Percentiles rank a stretch among this genome's conserved stretches.
Evolutionary conservation across 73 alveolate species (phyloP).

Genomic region (Durusdinium trenchii): DNA sequence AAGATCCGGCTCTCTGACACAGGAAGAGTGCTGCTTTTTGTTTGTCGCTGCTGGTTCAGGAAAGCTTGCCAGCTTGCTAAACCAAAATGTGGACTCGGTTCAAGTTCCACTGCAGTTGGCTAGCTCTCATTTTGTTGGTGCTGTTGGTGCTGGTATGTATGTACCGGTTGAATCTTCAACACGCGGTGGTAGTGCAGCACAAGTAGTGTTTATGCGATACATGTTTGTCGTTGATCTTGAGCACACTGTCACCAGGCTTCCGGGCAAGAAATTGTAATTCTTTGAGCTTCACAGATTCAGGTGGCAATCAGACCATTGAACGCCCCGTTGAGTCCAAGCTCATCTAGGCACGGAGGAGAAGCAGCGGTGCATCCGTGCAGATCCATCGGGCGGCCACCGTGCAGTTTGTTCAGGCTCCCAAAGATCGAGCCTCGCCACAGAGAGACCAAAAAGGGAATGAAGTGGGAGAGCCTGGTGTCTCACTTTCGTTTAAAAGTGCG

Average conservation of each 20-base stretch:
- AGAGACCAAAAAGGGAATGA: slow-evolving; percentile 61
- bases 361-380: not conserved
- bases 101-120: too few species aligned
- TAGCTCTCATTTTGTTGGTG: too few species aligned
- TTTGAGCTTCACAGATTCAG: not conserved
- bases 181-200: too few species aligned
- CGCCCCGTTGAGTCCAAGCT: slow-evolving; percentile 60
- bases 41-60: too few species aligned
- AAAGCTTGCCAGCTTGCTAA: too few species aligned
- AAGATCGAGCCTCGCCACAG: slow-evolving; percentile 56
- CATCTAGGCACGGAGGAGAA: not conserved
- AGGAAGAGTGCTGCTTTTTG: too few species aligned
- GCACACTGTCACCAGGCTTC: not conserved
- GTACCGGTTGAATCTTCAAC: too few species aligned
- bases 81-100: too few species aligned
- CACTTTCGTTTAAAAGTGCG: not conserved
- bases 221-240: too few species aligned
- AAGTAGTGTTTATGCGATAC: too few species aligned
- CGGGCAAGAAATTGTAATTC: not conserved
- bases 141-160: too few species aligned
- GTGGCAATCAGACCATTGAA: slow-evolving; percentile 74
- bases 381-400: not conserved
- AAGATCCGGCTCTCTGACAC: too few species aligned
- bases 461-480: not conserved
- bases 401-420: slow-evolving; percentile 38